Percentiles rank a stretch among this genome's conserved stretches.
Evolutionary conservation across 2,329 filamentous ascomycete species (phyloP).

Genomic region (Westerdykella aurantiaca): DNA sequence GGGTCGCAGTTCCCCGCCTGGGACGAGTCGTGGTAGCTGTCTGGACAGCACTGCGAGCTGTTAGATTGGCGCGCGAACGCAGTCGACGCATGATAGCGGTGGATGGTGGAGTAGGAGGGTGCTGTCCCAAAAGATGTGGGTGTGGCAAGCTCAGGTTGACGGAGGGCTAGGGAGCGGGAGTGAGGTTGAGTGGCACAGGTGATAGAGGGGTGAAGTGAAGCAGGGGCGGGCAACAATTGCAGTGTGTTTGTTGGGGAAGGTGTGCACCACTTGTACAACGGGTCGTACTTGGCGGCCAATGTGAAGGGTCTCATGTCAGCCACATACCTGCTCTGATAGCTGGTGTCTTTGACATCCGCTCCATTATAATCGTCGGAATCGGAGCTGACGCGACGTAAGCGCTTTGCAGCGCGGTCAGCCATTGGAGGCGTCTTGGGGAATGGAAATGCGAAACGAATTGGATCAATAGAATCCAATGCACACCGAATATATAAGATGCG

Average conservation of each 20-base stretch:
- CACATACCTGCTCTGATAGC: constrained; percentile 29
- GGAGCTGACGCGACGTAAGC: constrained; percentile 37
- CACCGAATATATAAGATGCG: too few species aligned
- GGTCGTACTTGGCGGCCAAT: neutral
- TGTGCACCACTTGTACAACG: neutral
- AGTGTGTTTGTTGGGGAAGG: neutral
- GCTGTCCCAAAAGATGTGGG: constrained; percentile 1
- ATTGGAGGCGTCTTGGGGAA: constrained; percentile 8
- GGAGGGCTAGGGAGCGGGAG: neutral
- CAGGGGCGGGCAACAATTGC: neutral
- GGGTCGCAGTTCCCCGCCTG: constrained; percentile 32
- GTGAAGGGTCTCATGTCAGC: constrained; percentile 5
- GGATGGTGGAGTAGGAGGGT: constrained; percentile 1
- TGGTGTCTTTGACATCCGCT: constrained; percentile 28
- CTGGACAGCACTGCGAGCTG: constrained; percentile 31
- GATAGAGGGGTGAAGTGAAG: constrained; percentile 1
- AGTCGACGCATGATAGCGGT: constrained; percentile 11
- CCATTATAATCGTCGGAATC: constrained; percentile 35
- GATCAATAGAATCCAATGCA: neutral
- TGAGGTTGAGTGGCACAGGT: neutral
- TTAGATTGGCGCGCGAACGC: constrained; percentile 34
- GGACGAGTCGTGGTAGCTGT: constrained; percentile 35
- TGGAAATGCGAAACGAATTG: neutral
- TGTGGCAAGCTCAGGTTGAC: neutral
- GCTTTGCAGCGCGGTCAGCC: constrained; percentile 34